Conservation (phyloP, 2,329 filamentous ascomycete species). For the Chrysoporthe cubensis region DNA sequence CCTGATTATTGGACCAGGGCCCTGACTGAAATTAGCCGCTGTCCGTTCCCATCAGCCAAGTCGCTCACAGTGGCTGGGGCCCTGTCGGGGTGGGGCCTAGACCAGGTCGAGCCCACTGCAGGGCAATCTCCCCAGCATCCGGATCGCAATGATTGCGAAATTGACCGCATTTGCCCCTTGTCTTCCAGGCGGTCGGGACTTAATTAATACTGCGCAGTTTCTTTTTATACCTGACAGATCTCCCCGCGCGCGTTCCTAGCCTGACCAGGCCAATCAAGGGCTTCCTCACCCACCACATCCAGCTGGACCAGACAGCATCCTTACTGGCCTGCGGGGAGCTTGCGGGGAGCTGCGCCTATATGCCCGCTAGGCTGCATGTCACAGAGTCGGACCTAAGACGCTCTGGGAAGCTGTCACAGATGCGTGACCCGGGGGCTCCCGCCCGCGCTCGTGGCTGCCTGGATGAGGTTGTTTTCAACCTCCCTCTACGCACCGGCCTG, state of each 20-base stretch:
- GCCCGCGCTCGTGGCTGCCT: background rate
- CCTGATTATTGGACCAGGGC: background rate
- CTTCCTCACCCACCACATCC: too few species aligned
- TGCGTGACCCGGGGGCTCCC: background rate
- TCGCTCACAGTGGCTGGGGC: background rate
- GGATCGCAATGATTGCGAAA: slow-evolving; percentile 7
- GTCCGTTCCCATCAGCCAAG: background rate
- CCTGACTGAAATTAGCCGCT: slow-evolving; percentile 7
- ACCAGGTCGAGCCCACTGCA: slow-evolving; percentile 2
- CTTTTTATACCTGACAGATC: slow-evolving; percentile 2
- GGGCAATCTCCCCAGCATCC: slow-evolving; percentile 15
- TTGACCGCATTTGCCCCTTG: slow-evolving; percentile 15
- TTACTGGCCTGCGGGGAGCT: background rate
- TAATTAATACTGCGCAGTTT: background rate
- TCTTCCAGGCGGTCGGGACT: slow-evolving; percentile 4
- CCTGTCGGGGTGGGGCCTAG: background rate
- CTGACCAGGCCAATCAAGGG: too few species aligned
- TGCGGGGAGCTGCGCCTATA: background rate
- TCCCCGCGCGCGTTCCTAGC: background rate
- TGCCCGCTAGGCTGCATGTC: background rate
- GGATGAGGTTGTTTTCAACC: background rate
- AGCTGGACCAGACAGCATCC: too few species aligned
- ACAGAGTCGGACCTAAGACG: background rate
- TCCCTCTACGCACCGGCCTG: background rate
- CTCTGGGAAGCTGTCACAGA: background rate